These are phyloP conservation scores for Fusarium virguliforme DNA, from an alignment of 2,329 filamentous ascomycete species.

Conservation along the genomic window DNA sequence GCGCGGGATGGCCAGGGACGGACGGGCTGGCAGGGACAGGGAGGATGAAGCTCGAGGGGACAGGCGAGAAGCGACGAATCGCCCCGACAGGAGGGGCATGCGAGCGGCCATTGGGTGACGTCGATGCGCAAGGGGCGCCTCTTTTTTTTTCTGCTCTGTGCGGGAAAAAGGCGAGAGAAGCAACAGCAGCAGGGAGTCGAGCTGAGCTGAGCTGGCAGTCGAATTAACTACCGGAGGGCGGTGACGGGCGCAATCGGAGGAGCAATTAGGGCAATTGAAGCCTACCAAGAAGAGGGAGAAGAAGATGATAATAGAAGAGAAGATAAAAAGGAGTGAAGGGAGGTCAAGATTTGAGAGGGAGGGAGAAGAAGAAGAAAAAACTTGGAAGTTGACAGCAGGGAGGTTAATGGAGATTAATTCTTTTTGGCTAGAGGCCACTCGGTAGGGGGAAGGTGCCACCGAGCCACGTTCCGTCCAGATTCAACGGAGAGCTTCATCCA, in stretches of 20 bases:
- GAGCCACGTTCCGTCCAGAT: conserved; percentile 9
- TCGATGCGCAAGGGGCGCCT: conserved; percentile 13
- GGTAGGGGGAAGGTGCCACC: conserved; percentile 15
- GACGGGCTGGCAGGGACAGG: conserved; percentile 8
- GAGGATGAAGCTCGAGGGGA: conserved; percentile 36
- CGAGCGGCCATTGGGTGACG: conserved; percentile 54
- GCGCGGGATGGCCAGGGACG: conserved; percentile 30
- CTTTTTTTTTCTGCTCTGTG: conserved; percentile 4
- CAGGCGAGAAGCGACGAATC: conserved; percentile 47
- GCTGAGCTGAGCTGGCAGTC: conserved; percentile 21
- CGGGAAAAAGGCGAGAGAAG: not conserved
- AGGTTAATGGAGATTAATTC: conserved; percentile 17
- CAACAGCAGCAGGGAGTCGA: not conserved
- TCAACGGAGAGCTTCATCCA: conserved; percentile 23
- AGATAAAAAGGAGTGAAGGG: not conserved
- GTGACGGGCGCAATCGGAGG: conserved; percentile 26
- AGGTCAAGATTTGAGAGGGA: conserved; percentile 7
- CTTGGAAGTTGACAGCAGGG: conserved; percentile 11
- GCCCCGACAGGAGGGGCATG: conserved; percentile 50
- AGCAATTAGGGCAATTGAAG: conserved; percentile 12
- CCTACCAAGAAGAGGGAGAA: conserved; percentile 16
- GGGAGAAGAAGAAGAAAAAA: conserved; percentile 6
- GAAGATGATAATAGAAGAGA: conserved; percentile 4
- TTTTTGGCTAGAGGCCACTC: conserved; percentile 12
- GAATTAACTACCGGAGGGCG: conserved; percentile 29